Base-by-base conservation (phyloP, 352 stramenopile genomes). In the Pythium utonaiense region DNA sequence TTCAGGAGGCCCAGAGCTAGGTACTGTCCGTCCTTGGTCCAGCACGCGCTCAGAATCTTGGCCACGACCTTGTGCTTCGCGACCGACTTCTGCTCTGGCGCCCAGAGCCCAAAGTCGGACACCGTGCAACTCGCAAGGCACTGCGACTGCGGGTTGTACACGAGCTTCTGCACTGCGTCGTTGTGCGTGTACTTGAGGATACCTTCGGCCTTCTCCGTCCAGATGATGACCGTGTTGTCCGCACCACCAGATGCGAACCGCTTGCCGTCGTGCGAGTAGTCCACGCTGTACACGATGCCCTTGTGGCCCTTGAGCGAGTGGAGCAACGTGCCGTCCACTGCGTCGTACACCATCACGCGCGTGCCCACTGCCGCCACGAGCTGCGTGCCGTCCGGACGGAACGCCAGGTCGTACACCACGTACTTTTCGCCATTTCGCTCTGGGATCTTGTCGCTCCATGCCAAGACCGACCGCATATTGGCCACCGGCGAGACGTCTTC, bases 111-210 rank as follows among this genome's bases (percentile, higher is more conserved):
- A 73, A 98, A 98, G 67, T 98, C 95, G 2, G 83, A 88, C 5
- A 79, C 80, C n/a, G 94, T 98, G 73, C 92, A 98, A 62, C 88
- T 97, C 22, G 86, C 89, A 25, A 98, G 87, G 60, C 87, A 94
- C 34, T 97, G 83, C 5, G 90, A 96, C 42, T 94, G 82, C 16
- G 94, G 92, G 45, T 97, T 98, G 71, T 98, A 98, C 42, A 75
- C 75, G 30, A 98, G 74, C 38, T 89, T 86, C 66, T 98, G 91
- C 54, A 98, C 96, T 17, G 79, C 89, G 62, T 97, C 90, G 65
- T 96, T 96, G 84, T 98, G 95, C 33, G 87, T 97, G 76, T 98
- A 98, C 78, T 98, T 98, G 62, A 98, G 83, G 48, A 98, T 91
- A 12, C 91, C 92, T 57, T 98, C 88, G 41, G 87, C 93, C 55